Evolutionary conservation across 257 asterid species (phyloP).

Genomic region (Echites panduratus): DNA sequence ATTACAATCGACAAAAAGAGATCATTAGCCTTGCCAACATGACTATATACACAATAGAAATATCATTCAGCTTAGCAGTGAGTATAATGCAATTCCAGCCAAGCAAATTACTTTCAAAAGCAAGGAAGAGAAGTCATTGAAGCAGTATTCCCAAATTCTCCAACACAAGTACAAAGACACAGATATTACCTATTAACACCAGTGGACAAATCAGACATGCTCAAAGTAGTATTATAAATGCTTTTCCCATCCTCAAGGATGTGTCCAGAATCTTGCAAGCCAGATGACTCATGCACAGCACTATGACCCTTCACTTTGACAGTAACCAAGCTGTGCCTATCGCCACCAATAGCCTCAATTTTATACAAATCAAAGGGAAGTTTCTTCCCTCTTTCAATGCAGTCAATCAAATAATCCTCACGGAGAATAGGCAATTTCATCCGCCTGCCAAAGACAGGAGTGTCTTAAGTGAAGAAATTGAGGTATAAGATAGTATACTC

Average conservation of each 20-base stretch:
- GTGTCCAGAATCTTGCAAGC: slow-evolving; percentile 91
- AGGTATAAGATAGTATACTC: slow-evolving; percentile 8
- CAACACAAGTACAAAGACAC: slow-evolving; percentile 5
- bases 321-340: slow-evolving; percentile 50
- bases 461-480: slow-evolving; percentile 10
- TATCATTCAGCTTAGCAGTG: background rate
- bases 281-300: slow-evolving; percentile 88
- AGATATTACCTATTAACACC: slow-evolving; percentile 97
- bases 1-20: background rate
- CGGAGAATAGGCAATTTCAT: slow-evolving; percentile 79
- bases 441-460: slow-evolving; percentile 51
- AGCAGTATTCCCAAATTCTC: background rate
- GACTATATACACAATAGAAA: background rate
- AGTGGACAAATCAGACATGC: slow-evolving; percentile 83
- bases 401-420: slow-evolving; percentile 77
- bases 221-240: slow-evolving; percentile 85
- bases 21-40: background rate
- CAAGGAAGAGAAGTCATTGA: background rate
- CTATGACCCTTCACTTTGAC: slow-evolving; percentile 94
- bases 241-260: slow-evolving; percentile 80
- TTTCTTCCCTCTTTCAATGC: slow-evolving; percentile 63
- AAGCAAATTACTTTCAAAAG: background rate
- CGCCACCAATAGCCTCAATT: slow-evolving; percentile 48
- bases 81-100: slow-evolving; percentile 1
- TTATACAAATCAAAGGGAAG: slow-evolving; percentile 74